Conservation (phyloP, 306 rosid species). For the Quercus ilex region DNA sequence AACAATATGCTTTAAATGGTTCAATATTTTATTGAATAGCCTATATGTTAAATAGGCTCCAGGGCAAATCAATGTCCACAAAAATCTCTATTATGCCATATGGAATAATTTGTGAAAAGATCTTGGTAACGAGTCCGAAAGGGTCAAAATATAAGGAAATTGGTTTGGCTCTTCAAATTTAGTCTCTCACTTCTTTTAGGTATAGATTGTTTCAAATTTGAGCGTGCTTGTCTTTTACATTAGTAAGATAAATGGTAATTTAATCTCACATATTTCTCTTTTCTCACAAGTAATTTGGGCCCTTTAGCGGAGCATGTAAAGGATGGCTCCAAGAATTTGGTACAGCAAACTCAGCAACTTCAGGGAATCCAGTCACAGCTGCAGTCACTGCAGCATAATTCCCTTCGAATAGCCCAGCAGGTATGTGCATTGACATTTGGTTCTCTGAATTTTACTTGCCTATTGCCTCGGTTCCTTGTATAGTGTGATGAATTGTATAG, state of each 20-base stretch:
- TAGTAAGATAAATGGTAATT: neutral
- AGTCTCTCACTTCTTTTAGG: neutral
- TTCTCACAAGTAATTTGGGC: constrained; percentile 54
- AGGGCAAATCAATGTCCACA: neutral
- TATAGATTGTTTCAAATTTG: neutral
- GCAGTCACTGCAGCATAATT: constrained; percentile 59
- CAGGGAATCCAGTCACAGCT: constrained; percentile 62
- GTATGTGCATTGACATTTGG: constrained; percentile 36
- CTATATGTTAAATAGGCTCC: neutral
- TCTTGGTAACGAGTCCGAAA: neutral
- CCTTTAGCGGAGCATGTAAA: constrained; percentile 68
- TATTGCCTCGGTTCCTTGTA: constrained; percentile 9
- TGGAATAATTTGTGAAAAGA: neutral
- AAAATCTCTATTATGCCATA: neutral
- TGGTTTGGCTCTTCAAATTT: neutral
- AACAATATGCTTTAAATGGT: neutral
- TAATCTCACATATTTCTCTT: constrained; percentile 16
- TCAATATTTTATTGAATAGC: neutral
- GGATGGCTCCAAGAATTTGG: constrained; percentile 65
- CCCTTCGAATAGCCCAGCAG: constrained; percentile 63
- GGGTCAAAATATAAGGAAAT: neutral
- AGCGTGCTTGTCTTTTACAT: neutral
- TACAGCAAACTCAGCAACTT: constrained; percentile 57
- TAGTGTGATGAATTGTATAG: constrained; percentile 2
- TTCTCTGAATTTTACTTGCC: constrained; percentile 16